phyloP scores from a whole-genome alignment of 2,329 filamentous ascomycete genomes.

The Penicillium brevicompactum region DNA sequence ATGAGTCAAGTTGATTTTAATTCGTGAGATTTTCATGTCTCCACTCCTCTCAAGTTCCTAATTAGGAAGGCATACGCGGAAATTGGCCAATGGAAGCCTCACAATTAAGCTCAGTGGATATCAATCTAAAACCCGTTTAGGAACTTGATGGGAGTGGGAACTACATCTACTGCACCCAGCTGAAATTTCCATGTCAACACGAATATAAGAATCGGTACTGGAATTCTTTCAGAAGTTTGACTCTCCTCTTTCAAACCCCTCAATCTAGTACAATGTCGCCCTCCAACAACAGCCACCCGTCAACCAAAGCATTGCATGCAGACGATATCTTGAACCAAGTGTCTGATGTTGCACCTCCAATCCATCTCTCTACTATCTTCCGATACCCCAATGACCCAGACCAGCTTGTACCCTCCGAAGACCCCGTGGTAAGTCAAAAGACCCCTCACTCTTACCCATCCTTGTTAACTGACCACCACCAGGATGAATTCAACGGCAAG shows the following conservation, averaged over 20 bases:
- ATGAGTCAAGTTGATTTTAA: background rate
- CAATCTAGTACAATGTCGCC: conserved; percentile 25
- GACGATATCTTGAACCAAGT: conserved; percentile 74
- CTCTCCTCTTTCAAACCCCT: background rate
- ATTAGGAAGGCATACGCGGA: conserved; percentile 5
- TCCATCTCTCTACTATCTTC: conserved; percentile 91
- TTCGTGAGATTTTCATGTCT: background rate
- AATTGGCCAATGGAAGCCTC: background rate
- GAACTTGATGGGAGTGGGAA: background rate
- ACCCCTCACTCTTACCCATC: background rate
- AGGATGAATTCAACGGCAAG: conserved; percentile 28
- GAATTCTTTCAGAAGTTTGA: conserved; percentile 12
- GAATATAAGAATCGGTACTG: background rate
- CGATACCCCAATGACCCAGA: conserved; percentile 74
- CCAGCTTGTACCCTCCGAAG: conserved; percentile 55
- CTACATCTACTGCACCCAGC: background rate
- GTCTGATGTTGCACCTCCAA: conserved; percentile 79
- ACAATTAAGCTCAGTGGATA: background rate
- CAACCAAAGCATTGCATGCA: conserved; percentile 73
- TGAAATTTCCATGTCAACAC: background rate
- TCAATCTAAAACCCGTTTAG: background rate
- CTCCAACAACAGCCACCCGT: conserved; percentile 17
- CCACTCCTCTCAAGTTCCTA: conserved; percentile 27
- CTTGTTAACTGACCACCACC: background rate
- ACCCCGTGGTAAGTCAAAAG: conserved; percentile 55